A percentile compares a stretch with the other conserved stretches of the same genome.
Conservation (phyloP, 2,329 filamentous ascomycete species). For the Remersonia thermophila region DNA sequence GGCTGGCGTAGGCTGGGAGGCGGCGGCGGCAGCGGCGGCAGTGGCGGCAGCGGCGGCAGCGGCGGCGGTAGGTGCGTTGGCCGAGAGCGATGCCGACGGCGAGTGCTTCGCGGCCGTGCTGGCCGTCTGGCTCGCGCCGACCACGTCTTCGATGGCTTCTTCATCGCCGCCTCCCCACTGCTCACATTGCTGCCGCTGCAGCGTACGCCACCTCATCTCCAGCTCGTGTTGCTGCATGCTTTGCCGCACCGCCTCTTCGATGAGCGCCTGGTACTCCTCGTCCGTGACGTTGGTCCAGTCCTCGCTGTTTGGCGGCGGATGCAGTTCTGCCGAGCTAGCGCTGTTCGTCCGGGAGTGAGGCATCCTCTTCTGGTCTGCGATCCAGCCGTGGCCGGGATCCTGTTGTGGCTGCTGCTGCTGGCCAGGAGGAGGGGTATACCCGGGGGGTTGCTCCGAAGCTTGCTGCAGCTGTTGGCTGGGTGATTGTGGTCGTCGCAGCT, state of each 20-base stretch:
- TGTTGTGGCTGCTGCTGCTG: too few species aligned
- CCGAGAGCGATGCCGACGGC: too few species aligned
- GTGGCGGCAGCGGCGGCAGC: too few species aligned
- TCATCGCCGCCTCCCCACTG: constrained; percentile 9
- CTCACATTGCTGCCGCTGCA: constrained; percentile 4
- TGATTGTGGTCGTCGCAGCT: background rate
- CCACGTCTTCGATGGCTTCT: background rate
- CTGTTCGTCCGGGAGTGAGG: too few species aligned
- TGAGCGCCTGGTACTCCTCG: constrained; percentile 43
- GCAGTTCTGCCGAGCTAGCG: constrained; percentile 1
- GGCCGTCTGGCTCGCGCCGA: background rate
- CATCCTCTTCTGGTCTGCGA: constrained; percentile 1
- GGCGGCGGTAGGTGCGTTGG: too few species aligned
- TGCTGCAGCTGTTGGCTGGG: too few species aligned
- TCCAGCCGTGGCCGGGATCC: too few species aligned
- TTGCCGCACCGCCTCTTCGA: constrained; percentile 43
- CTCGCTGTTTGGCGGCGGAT: constrained; percentile 20
- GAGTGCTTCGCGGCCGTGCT: too few species aligned
- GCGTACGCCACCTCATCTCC: background rate
- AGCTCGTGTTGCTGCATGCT: constrained; percentile 26
- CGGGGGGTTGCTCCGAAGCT: constrained; percentile 3
- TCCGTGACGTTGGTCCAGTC: constrained; percentile 38
- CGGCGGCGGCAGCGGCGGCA: too few species aligned
- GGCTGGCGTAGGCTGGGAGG: background rate
- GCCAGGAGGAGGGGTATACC: constrained; percentile 1